Evolutionary conservation across 495 filamentous ascomycete genomes (phyloP), one percentile per base, ranked within the genome.

Genomic region (Geoglossum glabrum): DNA sequence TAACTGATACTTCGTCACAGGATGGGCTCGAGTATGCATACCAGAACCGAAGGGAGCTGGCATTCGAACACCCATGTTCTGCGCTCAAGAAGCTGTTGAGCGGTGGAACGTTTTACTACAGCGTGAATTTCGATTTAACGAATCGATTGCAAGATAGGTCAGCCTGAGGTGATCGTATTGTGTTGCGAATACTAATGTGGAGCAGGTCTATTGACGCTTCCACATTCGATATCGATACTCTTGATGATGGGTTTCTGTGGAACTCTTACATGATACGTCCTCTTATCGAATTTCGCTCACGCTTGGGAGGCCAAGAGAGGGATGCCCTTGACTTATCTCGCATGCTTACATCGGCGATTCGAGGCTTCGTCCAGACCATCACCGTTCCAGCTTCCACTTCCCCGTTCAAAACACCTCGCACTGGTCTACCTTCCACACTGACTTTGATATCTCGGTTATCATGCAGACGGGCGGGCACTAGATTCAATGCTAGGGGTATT

Each of bases 51-150:
- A 76, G 75, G 61, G 86, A 95, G 36, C 70, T 76, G 31, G 64
- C 79, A 30, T 65, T 84, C 26, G 89, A 95, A 62, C 87, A 96
- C 68, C 93, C 92, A 25, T 96, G 88, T 64, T 67, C 85, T 56
- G 86, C 90, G 40, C 63, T 98, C 54, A 90, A 90, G 66, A 96
- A 94, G 73, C 76, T 98, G 10, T 73, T 98, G 23, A 81, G 86
- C 61, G 86, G 92, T 69, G 89, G 93, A n/a, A 95, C 84, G 13
- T 98, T 98, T 66, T 97, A 97, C 67, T 98, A 95, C 68, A 96
- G 90, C 64, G 82, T 87, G 30, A 86, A 97, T 70, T 98, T 98
- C 66, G 90, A 97, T 68, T 76, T 98, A 23, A 97, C 92, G 26
- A 90, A 90, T 68, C 79, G 92, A 61, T 73, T 96, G 61, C 92